These are phyloP conservation scores for Nannochloropsis gaditana DNA, from an alignment of 108 stramenopile genomes.

Conservation along the genomic window DNA sequence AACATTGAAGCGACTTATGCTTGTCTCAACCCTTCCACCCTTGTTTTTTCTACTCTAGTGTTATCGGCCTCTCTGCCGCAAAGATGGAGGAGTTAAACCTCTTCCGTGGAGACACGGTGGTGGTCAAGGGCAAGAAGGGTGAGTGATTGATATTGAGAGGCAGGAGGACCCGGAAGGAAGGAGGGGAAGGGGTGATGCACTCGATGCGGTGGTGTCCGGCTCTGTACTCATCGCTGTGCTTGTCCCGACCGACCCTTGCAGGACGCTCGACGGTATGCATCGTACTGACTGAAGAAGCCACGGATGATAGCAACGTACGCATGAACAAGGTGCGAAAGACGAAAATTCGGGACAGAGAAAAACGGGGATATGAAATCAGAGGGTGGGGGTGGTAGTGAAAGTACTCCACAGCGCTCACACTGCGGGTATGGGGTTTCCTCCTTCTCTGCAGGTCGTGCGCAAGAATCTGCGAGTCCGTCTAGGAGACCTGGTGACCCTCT, in stretches of 20 bases:
- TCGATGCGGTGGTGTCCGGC: background rate
- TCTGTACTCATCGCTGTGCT: background rate
- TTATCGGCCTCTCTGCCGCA: slow-evolving; percentile 30
- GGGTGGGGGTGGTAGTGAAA: background rate
- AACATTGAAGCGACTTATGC: background rate
- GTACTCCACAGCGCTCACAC: background rate
- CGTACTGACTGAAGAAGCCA: slow-evolving; percentile 91
- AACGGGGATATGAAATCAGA: background rate
- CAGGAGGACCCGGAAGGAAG: background rate
- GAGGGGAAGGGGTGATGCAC: background rate
- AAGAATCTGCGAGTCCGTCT: slow-evolving; percentile 97
- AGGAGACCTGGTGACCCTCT: slow-evolving; percentile 90
- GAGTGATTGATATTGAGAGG: background rate
- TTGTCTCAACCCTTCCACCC: background rate
- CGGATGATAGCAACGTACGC: slow-evolving; percentile 85
- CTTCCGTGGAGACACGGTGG: slow-evolving; percentile 96
- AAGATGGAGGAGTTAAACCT: slow-evolving; percentile 99
- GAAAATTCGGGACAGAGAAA: background rate
- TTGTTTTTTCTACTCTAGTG: background rate
- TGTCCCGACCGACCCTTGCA: background rate
- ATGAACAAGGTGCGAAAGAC: slow-evolving; percentile 83
- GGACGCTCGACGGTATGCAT: slow-evolving; percentile 94
- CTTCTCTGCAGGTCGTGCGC: slow-evolving; percentile 69
- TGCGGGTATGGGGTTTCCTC: background rate
- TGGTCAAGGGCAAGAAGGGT: slow-evolving; percentile 98